Conservation (phyloP, 176 grass and related monocot species). For the Rhipidocladum racemiflorum region DNA sequence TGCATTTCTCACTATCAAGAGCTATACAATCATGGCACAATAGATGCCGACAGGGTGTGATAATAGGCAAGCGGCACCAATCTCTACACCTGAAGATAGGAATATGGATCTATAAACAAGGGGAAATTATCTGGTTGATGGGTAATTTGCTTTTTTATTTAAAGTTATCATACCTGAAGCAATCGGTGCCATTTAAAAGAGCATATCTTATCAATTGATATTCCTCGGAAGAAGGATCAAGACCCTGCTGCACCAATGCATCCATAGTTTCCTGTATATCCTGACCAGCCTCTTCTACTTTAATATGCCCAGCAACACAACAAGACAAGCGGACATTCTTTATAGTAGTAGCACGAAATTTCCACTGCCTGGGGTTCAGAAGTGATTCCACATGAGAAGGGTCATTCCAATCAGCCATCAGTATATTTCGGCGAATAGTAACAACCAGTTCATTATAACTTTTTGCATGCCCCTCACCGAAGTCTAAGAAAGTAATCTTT, state of each 20-base stretch:
- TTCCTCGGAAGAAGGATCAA: constrained; percentile 88
- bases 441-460: constrained; percentile 92
- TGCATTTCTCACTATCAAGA: constrained; percentile 90
- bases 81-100: constrained; percentile 62
- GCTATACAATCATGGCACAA: constrained; percentile 90
- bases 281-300: constrained; percentile 83
- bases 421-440: constrained; percentile 87
- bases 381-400: constrained; percentile 98
- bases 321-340: constrained; percentile 92
- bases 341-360: constrained; percentile 79
- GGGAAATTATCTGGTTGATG: background rate
- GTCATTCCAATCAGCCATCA: constrained; percentile 99
- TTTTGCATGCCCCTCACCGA: constrained; percentile 77
- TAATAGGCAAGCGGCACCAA: constrained; percentile 89
- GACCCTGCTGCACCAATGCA: constrained; percentile 54
- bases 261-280: constrained; percentile 98
- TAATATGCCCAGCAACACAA: constrained; percentile 94
- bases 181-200: constrained; percentile 72
- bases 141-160: background rate
- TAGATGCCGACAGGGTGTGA: constrained; percentile 88
- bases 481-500: constrained; percentile 68
- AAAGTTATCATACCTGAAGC: constrained; percentile 63
- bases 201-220: constrained; percentile 66
- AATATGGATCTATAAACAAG: constrained; percentile 6
- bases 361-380: constrained; percentile 95